Base-by-base conservation (phyloP, 768 basidiomycete genomes). In the Trametes cinnabarina region DNA sequence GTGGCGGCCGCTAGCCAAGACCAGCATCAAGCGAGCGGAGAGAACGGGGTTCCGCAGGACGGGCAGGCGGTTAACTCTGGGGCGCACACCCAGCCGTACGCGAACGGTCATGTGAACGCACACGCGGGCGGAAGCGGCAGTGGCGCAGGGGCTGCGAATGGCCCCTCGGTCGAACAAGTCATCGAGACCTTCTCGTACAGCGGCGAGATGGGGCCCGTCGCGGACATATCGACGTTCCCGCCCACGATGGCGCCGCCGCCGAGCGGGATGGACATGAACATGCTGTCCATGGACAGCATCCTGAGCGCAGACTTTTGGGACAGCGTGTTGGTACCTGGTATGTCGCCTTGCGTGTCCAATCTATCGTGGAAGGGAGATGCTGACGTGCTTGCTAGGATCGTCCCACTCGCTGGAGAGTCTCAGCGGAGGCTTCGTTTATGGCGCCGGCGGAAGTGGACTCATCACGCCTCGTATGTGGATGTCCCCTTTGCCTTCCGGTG, bases 261-360 rank as follows among this genome's bases (percentile, higher is more conserved):
- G 52, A 46, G 69, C 35, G 75, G 74, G 55, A 77, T 69, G 54
- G 75, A 75, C 59, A 69, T 71, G 44, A 68, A 70, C 56, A 71
- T 79, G 74, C 67, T 93, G 60, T 86, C 89, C 49, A 92, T 94
- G 87, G 92, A 93, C 65, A 87, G 84, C 65, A 86, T 93, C 41
- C 76, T 94, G 51, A 87, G 83, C 59, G 83, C 78, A 57, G 84
- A 83, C 40, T 94, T 94, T 71, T 94, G 92, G 92, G 92, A 93
- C 71, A 92, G 81, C 63, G 84, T 93, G 66, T 81, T 94, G 34
- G 87, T 94, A 23, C 92, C 92, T 61, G 92, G 90, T 90, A 66
- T 43, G 51, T 17, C 55, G 35, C 49, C 14, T 35, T 32, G 11
- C 50, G 3, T 48, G 58, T 47, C 43, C 55, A 19, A 47, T 39